phyloP scores from a whole-genome alignment of 2,329 filamentous ascomycete genomes.

The Fusarium albidum region DNA sequence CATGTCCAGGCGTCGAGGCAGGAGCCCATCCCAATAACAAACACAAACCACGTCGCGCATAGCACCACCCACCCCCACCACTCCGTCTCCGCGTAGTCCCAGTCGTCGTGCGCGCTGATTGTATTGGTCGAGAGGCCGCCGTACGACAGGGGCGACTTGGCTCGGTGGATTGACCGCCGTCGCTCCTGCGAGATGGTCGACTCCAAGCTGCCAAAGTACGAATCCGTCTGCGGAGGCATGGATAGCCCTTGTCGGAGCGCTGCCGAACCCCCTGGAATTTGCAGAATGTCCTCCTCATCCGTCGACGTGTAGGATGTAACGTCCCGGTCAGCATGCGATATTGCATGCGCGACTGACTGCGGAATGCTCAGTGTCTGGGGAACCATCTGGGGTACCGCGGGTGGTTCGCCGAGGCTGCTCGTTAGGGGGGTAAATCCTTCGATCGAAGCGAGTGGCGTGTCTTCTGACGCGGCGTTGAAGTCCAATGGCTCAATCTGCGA shows the following conservation, averaged over 20 bases:
- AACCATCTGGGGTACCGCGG: constrained; percentile 23
- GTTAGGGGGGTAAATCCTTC: constrained; percentile 53
- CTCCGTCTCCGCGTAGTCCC: constrained; percentile 94
- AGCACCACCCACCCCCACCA: constrained; percentile 99
- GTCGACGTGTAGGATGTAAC: constrained; percentile 63
- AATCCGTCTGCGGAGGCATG: constrained; percentile 67
- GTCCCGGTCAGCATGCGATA: constrained; percentile 30
- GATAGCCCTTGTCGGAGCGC: constrained; percentile 51
- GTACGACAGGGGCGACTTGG: constrained; percentile 69
- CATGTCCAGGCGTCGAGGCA: constrained; percentile 96
- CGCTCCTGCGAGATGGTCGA: constrained; percentile 50
- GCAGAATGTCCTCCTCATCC: constrained; percentile 81
- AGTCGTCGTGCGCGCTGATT: constrained; percentile 63
- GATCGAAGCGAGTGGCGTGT: constrained; percentile 56
- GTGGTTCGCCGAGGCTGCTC: constrained; percentile 26
- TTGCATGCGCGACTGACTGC: constrained; percentile 22
- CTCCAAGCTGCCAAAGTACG: constrained; percentile 62
- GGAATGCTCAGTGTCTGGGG: constrained; percentile 21
- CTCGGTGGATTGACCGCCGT: constrained; percentile 58
- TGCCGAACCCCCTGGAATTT: constrained; percentile 63
- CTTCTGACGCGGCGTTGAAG: constrained; percentile 55
- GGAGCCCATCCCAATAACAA: constrained; percentile 95
- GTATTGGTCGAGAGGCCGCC: constrained; percentile 60
- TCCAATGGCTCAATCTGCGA: constrained; percentile 50
- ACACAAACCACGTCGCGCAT: constrained; percentile 91